A percentile compares a stretch with the other conserved stretches of the same genome.
These are phyloP conservation scores for Coemansia sp. DNA, from an alignment of 192 early-diverging fungal genomes.

Conservation along the genomic window DNA sequence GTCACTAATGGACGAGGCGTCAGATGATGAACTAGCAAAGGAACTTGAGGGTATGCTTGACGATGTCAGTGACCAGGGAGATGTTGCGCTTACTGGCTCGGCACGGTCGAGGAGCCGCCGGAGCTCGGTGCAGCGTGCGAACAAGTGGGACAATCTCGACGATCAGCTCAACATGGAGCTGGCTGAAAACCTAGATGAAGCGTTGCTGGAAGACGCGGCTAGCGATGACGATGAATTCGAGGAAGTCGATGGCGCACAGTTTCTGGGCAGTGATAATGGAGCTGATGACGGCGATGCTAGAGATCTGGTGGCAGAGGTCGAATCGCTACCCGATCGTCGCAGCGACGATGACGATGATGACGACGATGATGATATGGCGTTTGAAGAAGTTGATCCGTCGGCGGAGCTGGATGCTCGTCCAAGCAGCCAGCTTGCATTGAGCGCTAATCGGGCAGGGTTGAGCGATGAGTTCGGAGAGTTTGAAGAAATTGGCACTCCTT, in stretches of 20 bases:
- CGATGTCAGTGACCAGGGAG: conserved; percentile 34
- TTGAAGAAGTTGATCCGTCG: conserved; percentile 42
- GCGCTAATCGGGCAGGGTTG: conserved; percentile 9
- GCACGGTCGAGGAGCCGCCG: conserved; percentile 1
- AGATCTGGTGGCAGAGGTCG: conserved; percentile 9
- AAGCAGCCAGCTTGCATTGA: neutral
- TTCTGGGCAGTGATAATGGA: conserved; percentile 9
- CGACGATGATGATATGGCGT: conserved; percentile 43
- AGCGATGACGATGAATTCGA: conserved; percentile 56
- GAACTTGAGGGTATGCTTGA: conserved; percentile 50
- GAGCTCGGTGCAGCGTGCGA: neutral
- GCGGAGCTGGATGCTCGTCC: conserved; percentile 13
- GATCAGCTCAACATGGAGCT: conserved; percentile 37
- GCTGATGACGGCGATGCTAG: neutral
- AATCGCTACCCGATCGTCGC: conserved; percentile 12
- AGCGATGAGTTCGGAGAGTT: conserved; percentile 48
- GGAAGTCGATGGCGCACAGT: conserved; percentile 37
- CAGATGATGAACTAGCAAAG: conserved; percentile 46
- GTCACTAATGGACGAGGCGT: conserved; percentile 28
- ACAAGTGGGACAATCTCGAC: conserved; percentile 18
- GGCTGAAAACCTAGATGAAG: conserved; percentile 24
- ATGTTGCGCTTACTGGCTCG: neutral
- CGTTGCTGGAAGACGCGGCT: conserved; percentile 21
- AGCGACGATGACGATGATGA: conserved; percentile 25
- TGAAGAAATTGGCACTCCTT: conserved; percentile 42